Percentiles rank a stretch among this genome's conserved stretches.
Evolutionary conservation across 108 stramenopile genomes (phyloP).

Genomic region (Nitzschia palea): DNA sequence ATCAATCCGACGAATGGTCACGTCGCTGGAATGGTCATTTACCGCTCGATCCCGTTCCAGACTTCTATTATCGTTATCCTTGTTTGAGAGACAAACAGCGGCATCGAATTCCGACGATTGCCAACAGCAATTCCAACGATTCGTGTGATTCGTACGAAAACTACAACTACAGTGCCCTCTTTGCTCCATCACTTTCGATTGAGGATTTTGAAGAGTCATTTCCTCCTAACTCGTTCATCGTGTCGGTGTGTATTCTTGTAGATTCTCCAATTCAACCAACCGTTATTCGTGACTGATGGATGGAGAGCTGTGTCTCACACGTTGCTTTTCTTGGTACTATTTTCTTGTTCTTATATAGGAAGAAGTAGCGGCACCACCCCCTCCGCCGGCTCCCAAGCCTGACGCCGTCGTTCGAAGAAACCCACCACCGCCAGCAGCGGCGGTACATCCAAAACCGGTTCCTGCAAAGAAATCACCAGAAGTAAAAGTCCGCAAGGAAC

Average conservation of each 20-base stretch:
- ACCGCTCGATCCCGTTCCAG: neutral
- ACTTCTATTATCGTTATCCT: neutral
- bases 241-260: no score
- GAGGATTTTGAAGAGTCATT: no score
- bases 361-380: conserved; percentile 7
- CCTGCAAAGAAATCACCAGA: neutral
- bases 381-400: conserved; percentile 7
- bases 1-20: no score
- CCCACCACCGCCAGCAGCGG: neutral
- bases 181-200: neutral
- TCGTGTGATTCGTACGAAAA: no score
- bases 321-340: neutral
- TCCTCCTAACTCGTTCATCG: no score
- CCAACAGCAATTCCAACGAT: no score
- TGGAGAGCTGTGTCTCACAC: no score
- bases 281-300: no score
- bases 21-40: conserved; percentile 3
- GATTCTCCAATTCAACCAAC: no score
- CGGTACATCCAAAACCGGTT: neutral
- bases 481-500: neutral
- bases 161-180: neutral
- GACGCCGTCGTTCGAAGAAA: neutral
- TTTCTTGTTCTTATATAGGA: neutral
- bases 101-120: neutral
- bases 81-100: neutral